Evolutionary conservation across 1,139 yeast genomes (phyloP), one percentile per base, ranked within the genome.

Genomic region (Taphrina populina): DNA sequence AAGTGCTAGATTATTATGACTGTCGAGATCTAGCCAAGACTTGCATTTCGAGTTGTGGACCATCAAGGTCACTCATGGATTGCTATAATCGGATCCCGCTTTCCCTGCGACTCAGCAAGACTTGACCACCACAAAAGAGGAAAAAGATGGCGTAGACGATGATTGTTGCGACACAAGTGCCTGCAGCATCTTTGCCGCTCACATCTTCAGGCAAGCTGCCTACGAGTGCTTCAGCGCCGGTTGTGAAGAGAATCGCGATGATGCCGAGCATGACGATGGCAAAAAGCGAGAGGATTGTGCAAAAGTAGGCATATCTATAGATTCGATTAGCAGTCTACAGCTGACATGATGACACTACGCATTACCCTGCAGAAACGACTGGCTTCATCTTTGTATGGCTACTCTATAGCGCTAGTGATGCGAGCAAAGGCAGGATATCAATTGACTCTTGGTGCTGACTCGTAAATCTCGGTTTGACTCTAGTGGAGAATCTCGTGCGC

Each of bases 281-380:
- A 69, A 90, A 90, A 24, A 92, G 87, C 54, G 96, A 88, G 57
- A 92, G 76, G 47, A 92, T 78, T 54, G 97, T 92, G 70, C 98
- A 92, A 71, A 87, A 88, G 85, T 95, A 92, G 34, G 98, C 97
- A 68, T 49, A 49, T 15, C 53, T 47, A 15, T 4, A 21, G 13
- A 30, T n/a, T 30, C 15, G 29, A 39, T 24, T 13, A 19, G 35
- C 19, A 5, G 8, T 15, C 21, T n/a, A 6, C 4, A 23, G 13
- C 19, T 27, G 15, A 11, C n/a, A n/a, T 33, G 10, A 39, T 21
- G 11, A 6, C 11, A 8, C 19, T n/a, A 7, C 6, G 15, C 10
- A 11, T 11, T 35, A 47, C 53, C 54, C 43, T 29, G 54, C 45
- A 6, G 54, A 29, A 15, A 49, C 54, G 19, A 49, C 17, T 11